Conservation (phyloP, 176 grass and related monocot genomes). For the Oryza rufipogon region DNA sequence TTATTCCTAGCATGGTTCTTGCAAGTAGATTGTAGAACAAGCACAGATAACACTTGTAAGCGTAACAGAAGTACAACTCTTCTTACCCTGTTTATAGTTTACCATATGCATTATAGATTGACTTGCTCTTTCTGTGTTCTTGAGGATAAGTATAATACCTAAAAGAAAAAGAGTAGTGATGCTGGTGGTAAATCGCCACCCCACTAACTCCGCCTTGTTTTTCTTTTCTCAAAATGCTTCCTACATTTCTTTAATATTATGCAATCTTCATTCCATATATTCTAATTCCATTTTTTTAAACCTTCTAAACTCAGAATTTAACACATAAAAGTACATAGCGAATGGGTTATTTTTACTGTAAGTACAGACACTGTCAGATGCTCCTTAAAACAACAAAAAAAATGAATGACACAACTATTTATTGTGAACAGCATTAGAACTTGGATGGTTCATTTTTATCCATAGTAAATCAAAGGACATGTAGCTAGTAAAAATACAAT, state of each 20-base stretch:
- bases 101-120: background rate
- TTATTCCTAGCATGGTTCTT: constrained; percentile 27
- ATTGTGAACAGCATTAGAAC: background rate
- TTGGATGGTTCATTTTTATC: background rate
- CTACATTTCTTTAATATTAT: background rate
- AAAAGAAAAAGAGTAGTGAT: background rate
- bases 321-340: background rate
- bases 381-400: background rate
- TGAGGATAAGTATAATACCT: background rate
- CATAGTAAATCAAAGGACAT: background rate
- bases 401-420: background rate
- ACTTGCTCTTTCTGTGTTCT: background rate
- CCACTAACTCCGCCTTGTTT: background rate
- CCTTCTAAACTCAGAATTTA: background rate
- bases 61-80: background rate
- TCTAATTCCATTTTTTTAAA: background rate
- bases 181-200: background rate
- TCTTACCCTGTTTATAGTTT: background rate
- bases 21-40: constrained; percentile 13
- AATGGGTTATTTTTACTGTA: background rate
- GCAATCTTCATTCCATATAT: background rate
- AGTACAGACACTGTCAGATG: background rate
- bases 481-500: constrained; percentile 16
- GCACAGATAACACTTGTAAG: constrained; percentile 11
- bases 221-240: background rate